Evolutionary conservation across 495 filamentous ascomycete species (phyloP).

Genomic region (Tirmania nivea): DNA sequence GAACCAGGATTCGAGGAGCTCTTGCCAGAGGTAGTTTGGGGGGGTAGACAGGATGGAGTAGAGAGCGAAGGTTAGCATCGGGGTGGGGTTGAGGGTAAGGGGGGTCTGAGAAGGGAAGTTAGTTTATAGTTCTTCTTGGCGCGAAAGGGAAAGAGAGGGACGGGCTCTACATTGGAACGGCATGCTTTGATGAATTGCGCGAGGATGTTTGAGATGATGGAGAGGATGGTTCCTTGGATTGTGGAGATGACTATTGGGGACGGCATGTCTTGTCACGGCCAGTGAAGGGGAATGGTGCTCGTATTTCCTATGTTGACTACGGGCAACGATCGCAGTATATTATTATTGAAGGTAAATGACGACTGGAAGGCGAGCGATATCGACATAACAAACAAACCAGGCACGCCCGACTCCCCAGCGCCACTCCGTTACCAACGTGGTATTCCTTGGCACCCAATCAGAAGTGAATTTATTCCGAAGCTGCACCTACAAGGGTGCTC

Average conservation of each 20-base stretch:
- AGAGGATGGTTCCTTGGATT: slow-evolving; percentile 48
- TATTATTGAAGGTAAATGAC: no score
- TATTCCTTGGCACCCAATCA: no score
- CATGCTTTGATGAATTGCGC: slow-evolving; percentile 60
- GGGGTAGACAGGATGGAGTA: slow-evolving; percentile 58
- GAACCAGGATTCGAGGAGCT: slow-evolving; percentile 12
- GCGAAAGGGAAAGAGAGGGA: no score
- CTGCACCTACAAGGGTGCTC: no score
- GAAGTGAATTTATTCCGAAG: no score
- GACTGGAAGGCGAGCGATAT: no score
- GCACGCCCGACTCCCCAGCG: no score
- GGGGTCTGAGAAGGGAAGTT: slow-evolving; percentile 22
- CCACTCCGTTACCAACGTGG: no score
- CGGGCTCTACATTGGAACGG: slow-evolving; percentile 35
- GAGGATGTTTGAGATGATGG: slow-evolving; percentile 54
- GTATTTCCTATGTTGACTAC: no score
- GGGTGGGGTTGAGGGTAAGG: slow-evolving; percentile 34
- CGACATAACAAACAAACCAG: no score
- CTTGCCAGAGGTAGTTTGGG: slow-evolving; percentile 75
- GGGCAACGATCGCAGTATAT: no score
- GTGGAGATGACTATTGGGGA: slow-evolving; percentile 43
- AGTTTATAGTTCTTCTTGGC: slow-evolving; percentile 1
- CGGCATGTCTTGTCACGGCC: slow-evolving; percentile 16
- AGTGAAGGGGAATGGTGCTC: no score
- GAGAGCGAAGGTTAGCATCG: slow-evolving; percentile 55